Conservation (phyloP, 495 filamentous ascomycete species). For the Podospora pseudocomata region DNA sequence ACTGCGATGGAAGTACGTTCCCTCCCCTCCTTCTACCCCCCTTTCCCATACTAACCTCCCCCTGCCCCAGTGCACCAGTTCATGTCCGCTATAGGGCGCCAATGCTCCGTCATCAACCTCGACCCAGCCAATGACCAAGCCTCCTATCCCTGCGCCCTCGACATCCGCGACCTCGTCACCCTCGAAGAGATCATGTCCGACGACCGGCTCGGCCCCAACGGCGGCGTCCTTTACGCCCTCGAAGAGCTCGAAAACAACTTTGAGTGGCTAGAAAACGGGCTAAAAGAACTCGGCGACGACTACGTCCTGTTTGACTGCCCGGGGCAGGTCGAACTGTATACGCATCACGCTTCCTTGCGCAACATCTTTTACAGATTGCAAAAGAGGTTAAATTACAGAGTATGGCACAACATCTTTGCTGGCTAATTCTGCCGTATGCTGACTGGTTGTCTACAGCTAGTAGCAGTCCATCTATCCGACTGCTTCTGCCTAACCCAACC, state of each 20-base stretch:
- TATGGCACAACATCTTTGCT: conserved; percentile 42
- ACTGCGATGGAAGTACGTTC: conserved; percentile 80
- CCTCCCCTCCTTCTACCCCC: not conserved
- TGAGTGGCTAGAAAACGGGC: conserved; percentile 78
- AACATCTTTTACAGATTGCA: conserved; percentile 87
- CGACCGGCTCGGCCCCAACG: conserved; percentile 87
- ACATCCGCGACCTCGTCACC: conserved; percentile 82
- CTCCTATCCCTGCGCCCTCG: conserved; percentile 77
- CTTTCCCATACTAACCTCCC: not conserved
- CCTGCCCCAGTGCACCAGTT: conserved; percentile 76
- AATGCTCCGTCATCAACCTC: conserved; percentile 92
- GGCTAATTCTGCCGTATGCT: conserved; percentile 7
- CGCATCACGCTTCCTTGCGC: conserved; percentile 82
- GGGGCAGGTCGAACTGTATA: conserved; percentile 94
- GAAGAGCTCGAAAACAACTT: conserved; percentile 92
- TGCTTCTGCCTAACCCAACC: conserved; percentile 87
- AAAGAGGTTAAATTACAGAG: conserved; percentile 81
- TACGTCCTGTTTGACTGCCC: conserved; percentile 96
- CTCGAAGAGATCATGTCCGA: conserved; percentile 95
- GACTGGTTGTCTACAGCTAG: conserved; percentile 56
- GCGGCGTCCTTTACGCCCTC: conserved; percentile 85
- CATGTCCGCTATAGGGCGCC: conserved; percentile 86
- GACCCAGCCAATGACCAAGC: conserved; percentile 92
- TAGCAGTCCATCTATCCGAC: conserved; percentile 86
- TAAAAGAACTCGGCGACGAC: conserved; percentile 77